Base-by-base conservation (phyloP, 2,329 filamentous ascomycete species). In the Penicillium palitans region DNA sequence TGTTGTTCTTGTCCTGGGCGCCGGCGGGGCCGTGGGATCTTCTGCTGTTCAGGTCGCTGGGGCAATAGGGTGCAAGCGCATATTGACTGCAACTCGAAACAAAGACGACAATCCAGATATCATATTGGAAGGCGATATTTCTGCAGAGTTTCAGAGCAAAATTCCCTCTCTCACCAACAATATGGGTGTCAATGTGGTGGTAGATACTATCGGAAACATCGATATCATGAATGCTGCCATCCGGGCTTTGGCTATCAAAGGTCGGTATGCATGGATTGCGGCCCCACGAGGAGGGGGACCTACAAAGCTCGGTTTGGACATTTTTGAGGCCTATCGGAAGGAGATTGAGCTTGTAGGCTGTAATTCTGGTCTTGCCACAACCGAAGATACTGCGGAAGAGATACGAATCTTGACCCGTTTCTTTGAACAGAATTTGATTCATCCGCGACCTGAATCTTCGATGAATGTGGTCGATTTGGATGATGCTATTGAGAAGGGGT, bases 161-260 rank as follows among this genome's bases (percentile, higher is more conserved):
- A 35, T 67, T 15, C 21, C 54, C 0, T 27, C 42, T 3, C 47
- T 65, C 21, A 62, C 65, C 3, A 41, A 24, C 52, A 67, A 59
- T 15, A 40, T 53, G 2, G 64, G 61, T 7, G 58, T 63, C 6
- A 58, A 67, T 48, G 64, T 65, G 33, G 53, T 68, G 12, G 58
- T 73, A 31, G 70, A 72, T 39, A 69, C 71, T 0, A 65, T 72
- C 7, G 71, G 71, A 10, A 62, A 72, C 44, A 45, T 69, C 21
- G 41, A 33, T 0, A 56, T 73, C 49, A 70, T 70, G 57, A 52
- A 59, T n/a, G 62, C 61, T 15, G 64, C 64, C 15, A 52, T 72
- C 24, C 60, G 68, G 13, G 54, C 64, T 13, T 61, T 72, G 17
- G 66, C 61, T 10, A 25, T 55, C 8, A 54, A 63, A 35, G 71